Base-by-base conservation (phyloP, 2,329 filamentous ascomycete species). In the Botrytis fabae region DNA sequence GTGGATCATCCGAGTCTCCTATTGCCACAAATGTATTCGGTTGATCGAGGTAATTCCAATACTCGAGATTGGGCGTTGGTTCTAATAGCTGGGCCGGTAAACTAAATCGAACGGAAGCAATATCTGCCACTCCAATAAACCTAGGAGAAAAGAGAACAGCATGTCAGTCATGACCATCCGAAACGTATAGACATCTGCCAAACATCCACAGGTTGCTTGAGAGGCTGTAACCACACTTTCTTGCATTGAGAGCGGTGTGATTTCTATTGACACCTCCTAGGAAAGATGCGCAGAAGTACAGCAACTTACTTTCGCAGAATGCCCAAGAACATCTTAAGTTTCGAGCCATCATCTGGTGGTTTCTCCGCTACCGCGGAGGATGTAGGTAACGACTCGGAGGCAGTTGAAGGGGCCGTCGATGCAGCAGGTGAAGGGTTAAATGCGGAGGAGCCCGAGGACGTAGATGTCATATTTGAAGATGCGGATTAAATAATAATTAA, bases 31-130 rank as follows among this genome's bases (percentile, higher is more conserved):
- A 98, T 65, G 95, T 93, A 82, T 97, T 97, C 35, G 95, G 95
- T 78, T 94, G 90, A 83, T 99, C 96, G 81, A 99, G 87, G 81
- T 99, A 99, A 80, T 97, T 97, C 96, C 96, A 99, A 85, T 98
- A 99, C 85, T 99, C 96, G 81, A 99, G 86, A 82, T 99, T 99
- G 70, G 96, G 96, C 6, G 93, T 97, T 51, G 96, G 96, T 83
- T 99, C 96, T 80, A 99, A 89, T 61, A 99, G 90, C 83, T 98
- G 95, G 69, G 96, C 94, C 35, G 96, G 96, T 69, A 99, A 88
- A 25, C 95, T 98, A 85, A 99, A 99, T 78, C 96, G 93, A 75
- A 98, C 95, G 73, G 94, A 90, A 73, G 96, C 96, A 80, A 99
- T 96, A 83, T 99, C 96, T 77, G 95, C 87, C 73, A 99, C 96